phyloP scores from a whole-genome alignment of 345 rosid genomes.

The Salix purpurea region DNA sequence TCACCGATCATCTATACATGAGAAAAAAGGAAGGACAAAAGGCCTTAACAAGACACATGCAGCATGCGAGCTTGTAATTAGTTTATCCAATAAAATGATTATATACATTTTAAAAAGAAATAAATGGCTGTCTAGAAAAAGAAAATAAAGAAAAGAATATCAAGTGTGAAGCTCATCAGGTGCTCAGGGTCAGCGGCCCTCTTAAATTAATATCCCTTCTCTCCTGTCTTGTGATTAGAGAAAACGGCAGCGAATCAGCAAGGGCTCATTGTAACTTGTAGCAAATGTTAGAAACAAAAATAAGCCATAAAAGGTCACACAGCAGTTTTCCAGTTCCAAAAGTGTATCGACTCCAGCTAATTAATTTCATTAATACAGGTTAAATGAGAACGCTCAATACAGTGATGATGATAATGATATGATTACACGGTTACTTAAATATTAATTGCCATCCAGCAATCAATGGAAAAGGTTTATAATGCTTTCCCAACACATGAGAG shows the following conservation, averaged over 20 bases:
- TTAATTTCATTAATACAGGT: neutral
- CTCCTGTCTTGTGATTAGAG: neutral
- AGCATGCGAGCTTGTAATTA: too few relatives aligned
- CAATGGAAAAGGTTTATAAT: neutral
- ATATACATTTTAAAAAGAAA: too few relatives aligned
- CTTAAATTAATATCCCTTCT: too few relatives aligned
- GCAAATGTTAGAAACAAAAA: neutral
- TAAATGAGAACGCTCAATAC: neutral
- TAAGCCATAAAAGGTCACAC: neutral
- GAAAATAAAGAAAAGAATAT: too few relatives aligned
- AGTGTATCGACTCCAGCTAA: neutral
- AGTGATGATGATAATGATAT: constrained; percentile 11
- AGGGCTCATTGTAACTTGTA: neutral
- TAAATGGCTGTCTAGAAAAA: too few relatives aligned
- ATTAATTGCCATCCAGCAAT: neutral
- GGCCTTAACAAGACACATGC: too few relatives aligned
- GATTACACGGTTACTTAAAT: constrained; percentile 5
- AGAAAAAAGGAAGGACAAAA: too few relatives aligned
- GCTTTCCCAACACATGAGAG: neutral
- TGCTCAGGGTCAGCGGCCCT: too few relatives aligned
- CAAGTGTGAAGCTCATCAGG: too few relatives aligned
- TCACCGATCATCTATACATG: too few relatives aligned
- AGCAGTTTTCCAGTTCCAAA: neutral
- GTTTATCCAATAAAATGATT: too few relatives aligned
- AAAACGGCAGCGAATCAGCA: neutral